phyloP scores from a whole-genome alignment of 163 green algal species.

The Scenedesmus sp. region DNA sequence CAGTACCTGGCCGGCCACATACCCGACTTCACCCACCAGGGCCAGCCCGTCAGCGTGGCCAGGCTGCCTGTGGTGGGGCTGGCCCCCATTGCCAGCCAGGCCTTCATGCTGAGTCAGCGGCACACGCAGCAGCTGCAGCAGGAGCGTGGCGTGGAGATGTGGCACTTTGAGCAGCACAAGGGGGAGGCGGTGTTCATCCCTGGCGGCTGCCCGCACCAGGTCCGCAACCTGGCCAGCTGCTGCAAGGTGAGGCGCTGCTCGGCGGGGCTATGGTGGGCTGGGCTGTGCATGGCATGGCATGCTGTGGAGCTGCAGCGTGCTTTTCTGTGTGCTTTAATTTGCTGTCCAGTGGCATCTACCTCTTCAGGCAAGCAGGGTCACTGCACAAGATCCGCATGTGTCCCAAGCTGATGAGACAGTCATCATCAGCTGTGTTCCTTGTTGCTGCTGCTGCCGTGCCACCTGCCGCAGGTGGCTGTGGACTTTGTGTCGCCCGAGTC shows the following conservation, averaged over 20 bases:
- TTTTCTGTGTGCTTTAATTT: background rate
- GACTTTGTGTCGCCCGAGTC: slow-evolving; percentile 90
- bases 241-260: slow-evolving; percentile 72
- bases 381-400: background rate
- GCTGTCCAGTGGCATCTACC: background rate
- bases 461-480: slow-evolving; percentile 74
- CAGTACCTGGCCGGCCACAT: slow-evolving; percentile 56
- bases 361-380: background rate
- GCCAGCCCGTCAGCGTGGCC: slow-evolving; percentile 37
- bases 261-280: background rate
- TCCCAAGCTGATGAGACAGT: too few relatives aligned
- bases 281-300: background rate
- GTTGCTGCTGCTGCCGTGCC: background rate
- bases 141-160: slow-evolving; percentile 60
- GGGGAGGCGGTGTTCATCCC: slow-evolving; percentile 90
- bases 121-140: slow-evolving; percentile 50
- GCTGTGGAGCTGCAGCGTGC: background rate
- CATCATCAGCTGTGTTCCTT: background rate
- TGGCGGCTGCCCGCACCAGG: slow-evolving; percentile 87
- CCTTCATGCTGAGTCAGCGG: slow-evolving; percentile 59
- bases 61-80: background rate
- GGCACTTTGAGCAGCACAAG: slow-evolving; percentile 87
- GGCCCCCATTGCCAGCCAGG: slow-evolving; percentile 56
- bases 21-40: slow-evolving; percentile 64
- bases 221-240: slow-evolving; percentile 80